These are phyloP conservation scores for Aspergillus quadrilineatus DNA, from an alignment of 2,329 filamentous ascomycete genomes.

Conservation along the genomic window DNA sequence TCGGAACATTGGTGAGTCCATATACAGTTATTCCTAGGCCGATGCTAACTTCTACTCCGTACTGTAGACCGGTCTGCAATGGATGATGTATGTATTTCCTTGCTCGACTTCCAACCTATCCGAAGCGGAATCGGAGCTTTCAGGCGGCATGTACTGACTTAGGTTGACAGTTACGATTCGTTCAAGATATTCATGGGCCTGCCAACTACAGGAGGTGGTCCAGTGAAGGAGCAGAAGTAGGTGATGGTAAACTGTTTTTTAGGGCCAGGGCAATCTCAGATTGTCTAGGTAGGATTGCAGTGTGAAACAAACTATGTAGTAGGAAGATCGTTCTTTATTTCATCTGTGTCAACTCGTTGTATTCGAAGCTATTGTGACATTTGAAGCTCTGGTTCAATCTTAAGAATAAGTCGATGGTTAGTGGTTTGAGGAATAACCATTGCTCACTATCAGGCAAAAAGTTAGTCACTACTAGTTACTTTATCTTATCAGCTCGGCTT, in stretches of 20 bases:
- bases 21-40: neutral
- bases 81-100: constrained; percentile 75
- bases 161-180: constrained; percentile 57
- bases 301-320: neutral
- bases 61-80: constrained; percentile 71
- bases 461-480: constrained; percentile 9
- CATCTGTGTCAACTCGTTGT: neutral
- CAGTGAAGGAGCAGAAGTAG: constrained; percentile 47
- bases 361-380: neutral
- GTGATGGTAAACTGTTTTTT: neutral
- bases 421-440: neutral
- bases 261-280: neutral
- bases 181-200: constrained; percentile 90
- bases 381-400: neutral
- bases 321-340: neutral
- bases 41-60: constrained; percentile 20
- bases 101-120: constrained; percentile 4
- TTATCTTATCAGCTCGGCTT: constrained; percentile 13
- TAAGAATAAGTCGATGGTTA: neutral
- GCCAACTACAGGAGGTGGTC: constrained; percentile 73
- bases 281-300: neutral
- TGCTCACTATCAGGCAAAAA: constrained; percentile 13
- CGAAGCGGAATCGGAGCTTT: neutral
- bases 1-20: constrained; percentile 60
- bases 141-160: constrained; percentile 23